Evolutionary conservation across 352 stramenopile species (phyloP), one percentile per base, ranked within the genome.

Genomic region (Globisporangium spinosum): DNA sequence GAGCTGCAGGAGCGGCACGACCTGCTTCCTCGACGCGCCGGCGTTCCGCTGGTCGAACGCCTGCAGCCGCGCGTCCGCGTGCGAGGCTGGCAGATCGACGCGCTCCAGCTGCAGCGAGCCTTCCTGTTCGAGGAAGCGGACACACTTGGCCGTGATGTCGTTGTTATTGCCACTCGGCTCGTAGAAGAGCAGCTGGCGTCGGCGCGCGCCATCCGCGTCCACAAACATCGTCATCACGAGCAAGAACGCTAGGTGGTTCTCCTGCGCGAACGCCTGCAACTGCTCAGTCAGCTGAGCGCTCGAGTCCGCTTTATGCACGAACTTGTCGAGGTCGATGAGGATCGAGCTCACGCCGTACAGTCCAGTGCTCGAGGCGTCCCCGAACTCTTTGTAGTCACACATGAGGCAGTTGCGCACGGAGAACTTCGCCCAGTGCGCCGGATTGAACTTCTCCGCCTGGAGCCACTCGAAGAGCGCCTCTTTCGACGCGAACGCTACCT

Each of bases 381-480:
- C 58, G 32, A 93, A 93, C 70, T 93, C 82, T 59, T 95, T 95
- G 77, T 91, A 91, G 72, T 95, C 87, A 71, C 83, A 89, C 56
- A 79, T 67, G 57, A 95, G 73, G 70, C 85, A 93, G 65, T 92
- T 87, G 43, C 58, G 62, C 51, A 93, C 68, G 0, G 83, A 77
- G 62, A 94, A 92, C 22, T 63, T 61, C 8, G n/a, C 51, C 87
- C 87, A 94, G 62, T 91, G 83, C 9, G 22, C 67, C 7, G 80
- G 67, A 20, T 84, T 88, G 55, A 89, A 90, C 70, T 90, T 91
- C 62, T 91, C 82, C 4, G 62, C 70, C 32, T 91, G 77, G 12
- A 94, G 70, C 83, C 84, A 94, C 32, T 72, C 64, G 63, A 91
- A 94, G 23, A 94, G 58, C 27, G 67, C 64, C 12, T 74, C 55